Evolutionary conservation across 306 rosid species (phyloP).

Genomic region (Prunus fruticosa): DNA sequence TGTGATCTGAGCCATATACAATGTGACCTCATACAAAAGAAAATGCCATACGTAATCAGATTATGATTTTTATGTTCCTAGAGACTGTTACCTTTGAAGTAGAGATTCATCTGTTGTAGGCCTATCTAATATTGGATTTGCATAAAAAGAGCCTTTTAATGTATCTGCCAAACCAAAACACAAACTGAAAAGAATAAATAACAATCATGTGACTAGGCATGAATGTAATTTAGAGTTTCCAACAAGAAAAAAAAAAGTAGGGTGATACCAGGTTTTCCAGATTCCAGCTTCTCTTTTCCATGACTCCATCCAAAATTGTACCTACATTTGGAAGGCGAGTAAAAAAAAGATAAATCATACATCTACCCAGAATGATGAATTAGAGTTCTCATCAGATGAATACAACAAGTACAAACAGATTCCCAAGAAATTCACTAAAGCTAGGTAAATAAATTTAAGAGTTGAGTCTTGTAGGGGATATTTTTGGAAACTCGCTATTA

Average conservation of each 20-base stretch:
- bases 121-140: slow-evolving; percentile 79
- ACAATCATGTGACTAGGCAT: neutral
- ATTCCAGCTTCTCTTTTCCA: slow-evolving; percentile 94
- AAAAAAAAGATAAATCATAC: slow-evolving; percentile 17
- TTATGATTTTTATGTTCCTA: neutral
- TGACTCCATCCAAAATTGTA: slow-evolving; percentile 99
- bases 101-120: slow-evolving; percentile 76
- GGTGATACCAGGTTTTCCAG: slow-evolving; percentile 79
- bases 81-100: slow-evolving; percentile 58
- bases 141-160: slow-evolving; percentile 90
- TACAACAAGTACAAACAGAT: neutral
- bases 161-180: slow-evolving; percentile 49
- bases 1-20: slow-evolving; percentile 14
- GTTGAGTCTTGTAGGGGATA: neutral
- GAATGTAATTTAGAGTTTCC: slow-evolving; percentile 2
- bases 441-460: neutral
- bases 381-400: neutral
- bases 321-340: slow-evolving; percentile 40
- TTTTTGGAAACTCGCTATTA: neutral
- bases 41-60: slow-evolving; percentile 7
- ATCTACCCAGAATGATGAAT: neutral
- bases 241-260: slow-evolving; percentile 1
- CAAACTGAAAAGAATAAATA: neutral
- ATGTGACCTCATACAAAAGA: slow-evolving; percentile 11
- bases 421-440: neutral